These are phyloP conservation scores for Heritiera fomes DNA, from an alignment of 345 rosid genomes.

Conservation along the genomic window DNA sequence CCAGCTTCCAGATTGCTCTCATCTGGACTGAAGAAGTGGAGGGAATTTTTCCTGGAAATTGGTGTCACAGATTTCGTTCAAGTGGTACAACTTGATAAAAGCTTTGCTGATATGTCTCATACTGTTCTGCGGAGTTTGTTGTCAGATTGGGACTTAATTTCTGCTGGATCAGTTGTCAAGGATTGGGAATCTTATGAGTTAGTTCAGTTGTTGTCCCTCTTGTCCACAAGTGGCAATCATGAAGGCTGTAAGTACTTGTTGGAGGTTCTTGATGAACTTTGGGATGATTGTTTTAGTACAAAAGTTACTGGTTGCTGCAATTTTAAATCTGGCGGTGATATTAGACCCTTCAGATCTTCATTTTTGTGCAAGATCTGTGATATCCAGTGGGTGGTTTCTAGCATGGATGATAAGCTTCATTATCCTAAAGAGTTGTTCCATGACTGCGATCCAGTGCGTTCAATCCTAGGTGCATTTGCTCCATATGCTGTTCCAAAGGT, in stretches of 20 bases:
- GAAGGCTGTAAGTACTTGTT: conserved; percentile 60
- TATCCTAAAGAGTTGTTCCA: conserved; percentile 67
- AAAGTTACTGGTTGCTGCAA: conserved; percentile 49
- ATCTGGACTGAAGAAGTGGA: conserved; percentile 60
- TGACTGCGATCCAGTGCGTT: conserved; percentile 77
- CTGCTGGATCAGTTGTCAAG: conserved; percentile 41
- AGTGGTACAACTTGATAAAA: conserved; percentile 72
- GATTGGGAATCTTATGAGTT: conserved; percentile 94
- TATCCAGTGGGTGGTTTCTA: conserved; percentile 69
- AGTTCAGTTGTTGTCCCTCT: conserved; percentile 46
- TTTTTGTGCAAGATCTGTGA: conserved; percentile 61
- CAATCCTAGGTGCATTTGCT: conserved; percentile 71
- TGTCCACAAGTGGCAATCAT: conserved; percentile 46
- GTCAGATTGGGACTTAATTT: conserved; percentile 36
- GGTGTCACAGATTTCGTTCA: conserved; percentile 84
- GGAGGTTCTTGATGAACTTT: conserved; percentile 67
- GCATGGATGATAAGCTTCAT: conserved; percentile 70
- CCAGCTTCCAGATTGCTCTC: conserved; percentile 51
- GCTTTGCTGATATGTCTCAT: conserved; percentile 45
- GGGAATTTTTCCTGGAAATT: conserved; percentile 72
- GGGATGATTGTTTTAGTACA: conserved; percentile 72
- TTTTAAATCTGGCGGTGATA: conserved; percentile 33
- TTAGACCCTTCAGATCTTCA: conserved; percentile 57
- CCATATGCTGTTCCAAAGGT: conserved; percentile 95
- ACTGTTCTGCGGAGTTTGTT: conserved; percentile 29